Evolutionary conservation across 495 filamentous ascomycete species (phyloP), one percentile per base, ranked within the genome.

Genomic region (Evernia prunastri): DNA sequence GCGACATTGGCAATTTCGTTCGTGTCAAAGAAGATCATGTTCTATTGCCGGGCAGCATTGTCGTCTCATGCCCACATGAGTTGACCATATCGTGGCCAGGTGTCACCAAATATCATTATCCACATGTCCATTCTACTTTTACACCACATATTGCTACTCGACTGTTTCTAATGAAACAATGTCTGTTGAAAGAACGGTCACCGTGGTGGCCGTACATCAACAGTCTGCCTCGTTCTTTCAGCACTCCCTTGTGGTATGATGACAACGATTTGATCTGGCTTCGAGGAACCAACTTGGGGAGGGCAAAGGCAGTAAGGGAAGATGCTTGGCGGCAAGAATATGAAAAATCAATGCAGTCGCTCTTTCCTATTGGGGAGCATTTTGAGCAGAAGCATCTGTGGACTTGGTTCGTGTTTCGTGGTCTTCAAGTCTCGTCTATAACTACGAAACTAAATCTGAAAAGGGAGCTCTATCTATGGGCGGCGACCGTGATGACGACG

Each of bases 401-500:
- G 62, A 64, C 66, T 33, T 67, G 66, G 66, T 67, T 45, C 31
- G 66, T 64, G 9, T 8, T 20, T 6, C 4, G 7, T 35, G 2
- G 33, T 47, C 36, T 39, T 10, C 11, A 9, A 31, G 37, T 49
- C 12, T n/a, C 17, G 13, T 15, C 23, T 7, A 8, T 17, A 5
- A 17, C 20, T 31, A 27, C 59, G 10, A 61, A 36, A 42, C 51
- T 65, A 29, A n/a, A 60, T 33, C 3, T 53, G 63, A 63, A 0
- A 66, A 87, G 85, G 86, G 79, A 84, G 31, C 70, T 87, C 36
- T 87, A 84, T 69, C 71, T 83, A 7, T 88, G 86, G 86, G 83
- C 87, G 25, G 80, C 83, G 10, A 84, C 84, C 0, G 82, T 88
- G 15, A 81, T 86, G 63, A 78, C 79, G 8, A 87, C 86, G 1